Evolutionary conservation across 108 stramenopile genomes (phyloP).

Genomic region (Skeletonema tropicum): DNA sequence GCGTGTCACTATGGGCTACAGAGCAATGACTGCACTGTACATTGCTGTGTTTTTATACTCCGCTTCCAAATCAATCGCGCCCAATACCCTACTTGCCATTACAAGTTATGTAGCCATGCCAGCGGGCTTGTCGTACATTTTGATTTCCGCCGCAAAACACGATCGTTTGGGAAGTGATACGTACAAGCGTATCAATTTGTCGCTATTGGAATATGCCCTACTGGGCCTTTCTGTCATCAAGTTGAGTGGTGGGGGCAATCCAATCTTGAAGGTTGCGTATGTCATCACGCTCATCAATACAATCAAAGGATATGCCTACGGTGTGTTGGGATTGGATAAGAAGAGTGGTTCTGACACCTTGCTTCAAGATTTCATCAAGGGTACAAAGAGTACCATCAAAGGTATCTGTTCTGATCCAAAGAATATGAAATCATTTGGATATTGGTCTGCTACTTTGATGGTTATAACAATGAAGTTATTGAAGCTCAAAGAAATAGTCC

Average conservation of each 20-base stretch:
- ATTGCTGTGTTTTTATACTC: constrained; percentile 2
- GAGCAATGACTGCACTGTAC: constrained; percentile 22
- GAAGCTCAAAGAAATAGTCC: constrained; percentile 45
- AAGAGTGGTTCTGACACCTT: constrained; percentile 1
- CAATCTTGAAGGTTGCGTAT: constrained; percentile 19
- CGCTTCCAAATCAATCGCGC: constrained; percentile 9
- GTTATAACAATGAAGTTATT: constrained; percentile 33
- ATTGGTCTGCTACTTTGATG: constrained; percentile 40
- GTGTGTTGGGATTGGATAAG: constrained; percentile 55
- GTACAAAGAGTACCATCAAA: constrained; percentile 16
- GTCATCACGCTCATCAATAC: constrained; percentile 16
- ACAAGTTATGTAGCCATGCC: constrained; percentile 29
- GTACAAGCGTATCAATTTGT: constrained; percentile 68
- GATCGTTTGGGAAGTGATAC: constrained; percentile 71
- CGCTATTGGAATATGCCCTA: constrained; percentile 29
- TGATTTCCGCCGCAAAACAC: constrained; percentile 49
- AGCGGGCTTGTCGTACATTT: constrained; percentile 51
- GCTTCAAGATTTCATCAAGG: constrained; percentile 15
- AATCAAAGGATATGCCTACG: constrained; percentile 59
- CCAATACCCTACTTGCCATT: constrained; percentile 15
- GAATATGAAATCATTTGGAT: constrained; percentile 32
- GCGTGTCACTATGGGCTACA: constrained; percentile 51
- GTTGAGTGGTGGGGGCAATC: constrained; percentile 18
- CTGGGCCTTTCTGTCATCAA: constrained; percentile 25
- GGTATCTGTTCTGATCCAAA: constrained; percentile 16